Evolutionary conservation across 257 asterid species (phyloP).

Genomic region (Paraleonurus japonicus): DNA sequence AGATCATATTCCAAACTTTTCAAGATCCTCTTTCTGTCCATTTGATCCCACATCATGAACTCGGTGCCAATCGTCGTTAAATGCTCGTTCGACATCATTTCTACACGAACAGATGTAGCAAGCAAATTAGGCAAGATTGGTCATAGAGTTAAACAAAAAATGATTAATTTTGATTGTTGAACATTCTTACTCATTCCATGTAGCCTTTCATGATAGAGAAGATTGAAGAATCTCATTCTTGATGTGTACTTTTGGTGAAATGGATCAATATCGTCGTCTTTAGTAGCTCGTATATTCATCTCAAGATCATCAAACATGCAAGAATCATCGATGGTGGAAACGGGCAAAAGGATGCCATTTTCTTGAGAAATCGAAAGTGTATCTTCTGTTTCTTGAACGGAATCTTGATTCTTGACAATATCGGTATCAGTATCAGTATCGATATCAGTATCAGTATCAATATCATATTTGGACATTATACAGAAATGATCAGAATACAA

Average conservation of each 20-base stretch:
- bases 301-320: background rate
- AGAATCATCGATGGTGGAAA: background rate
- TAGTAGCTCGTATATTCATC: background rate
- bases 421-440: background rate
- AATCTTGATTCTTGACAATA: background rate
- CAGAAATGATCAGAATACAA: conserved; percentile 29
- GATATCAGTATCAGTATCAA: background rate
- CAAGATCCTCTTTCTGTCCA: conserved; percentile 34
- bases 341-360: background rate
- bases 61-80: background rate
- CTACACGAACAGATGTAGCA: conserved; percentile 26
- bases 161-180: background rate
- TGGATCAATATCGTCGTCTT: conserved; percentile 17
- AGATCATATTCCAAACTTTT: conserved; percentile 55
- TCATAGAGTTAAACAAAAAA: background rate
- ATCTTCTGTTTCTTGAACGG: background rate
- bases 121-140: background rate
- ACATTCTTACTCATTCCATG: conserved; percentile 44
- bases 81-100: conserved; percentile 31
- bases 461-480: background rate
- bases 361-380: background rate
- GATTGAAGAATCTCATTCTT: conserved; percentile 57
- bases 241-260: conserved; percentile 40
- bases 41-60: conserved; percentile 14
- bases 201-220: conserved; percentile 49